phyloP scores from a whole-genome alignment of 2,329 filamentous ascomycete species.

The Stagonosporopsis rhizophila region DNA sequence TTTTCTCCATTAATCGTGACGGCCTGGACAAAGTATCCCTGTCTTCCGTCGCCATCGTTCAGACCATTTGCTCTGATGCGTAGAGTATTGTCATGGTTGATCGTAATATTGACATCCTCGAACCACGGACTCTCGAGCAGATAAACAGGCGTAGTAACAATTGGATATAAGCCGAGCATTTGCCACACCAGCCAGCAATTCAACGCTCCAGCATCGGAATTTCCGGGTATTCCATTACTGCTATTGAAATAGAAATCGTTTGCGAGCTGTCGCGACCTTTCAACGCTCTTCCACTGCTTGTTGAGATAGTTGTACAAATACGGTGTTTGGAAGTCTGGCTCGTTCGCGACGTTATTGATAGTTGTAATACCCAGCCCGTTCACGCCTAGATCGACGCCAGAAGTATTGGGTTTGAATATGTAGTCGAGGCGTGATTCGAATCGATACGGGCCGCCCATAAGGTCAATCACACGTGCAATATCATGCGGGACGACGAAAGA shows the following conservation, averaged over 20 bases:
- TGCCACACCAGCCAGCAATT: slow-evolving; percentile 61
- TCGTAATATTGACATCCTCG: slow-evolving; percentile 46
- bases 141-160: slow-evolving; percentile 58
- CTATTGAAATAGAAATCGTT: slow-evolving; percentile 53
- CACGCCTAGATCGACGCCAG: slow-evolving; percentile 45
- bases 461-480: slow-evolving; percentile 50
- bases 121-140: slow-evolving; percentile 58
- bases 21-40: slow-evolving; percentile 61
- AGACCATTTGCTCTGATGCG: slow-evolving; percentile 55
- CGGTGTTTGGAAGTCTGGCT: slow-evolving; percentile 51
- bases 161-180: slow-evolving; percentile 58
- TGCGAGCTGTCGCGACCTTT: slow-evolving; percentile 43
- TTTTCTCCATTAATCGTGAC: slow-evolving; percentile 60
- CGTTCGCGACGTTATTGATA: slow-evolving; percentile 50
- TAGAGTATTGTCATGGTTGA: slow-evolving; percentile 49
- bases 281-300: slow-evolving; percentile 48
- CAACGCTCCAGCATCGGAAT: slow-evolving; percentile 57
- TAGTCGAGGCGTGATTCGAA: slow-evolving; percentile 54
- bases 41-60: slow-evolving; percentile 51
- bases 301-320: slow-evolving; percentile 54
- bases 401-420: slow-evolving; percentile 50
- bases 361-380: slow-evolving; percentile 47
- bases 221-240: slow-evolving; percentile 54
- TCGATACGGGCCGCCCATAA: slow-evolving; percentile 51
- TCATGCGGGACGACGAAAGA: slow-evolving; percentile 55